Evolutionary conservation across 305 asterid species (phyloP).

Genomic region (Galium porrigens): DNA sequence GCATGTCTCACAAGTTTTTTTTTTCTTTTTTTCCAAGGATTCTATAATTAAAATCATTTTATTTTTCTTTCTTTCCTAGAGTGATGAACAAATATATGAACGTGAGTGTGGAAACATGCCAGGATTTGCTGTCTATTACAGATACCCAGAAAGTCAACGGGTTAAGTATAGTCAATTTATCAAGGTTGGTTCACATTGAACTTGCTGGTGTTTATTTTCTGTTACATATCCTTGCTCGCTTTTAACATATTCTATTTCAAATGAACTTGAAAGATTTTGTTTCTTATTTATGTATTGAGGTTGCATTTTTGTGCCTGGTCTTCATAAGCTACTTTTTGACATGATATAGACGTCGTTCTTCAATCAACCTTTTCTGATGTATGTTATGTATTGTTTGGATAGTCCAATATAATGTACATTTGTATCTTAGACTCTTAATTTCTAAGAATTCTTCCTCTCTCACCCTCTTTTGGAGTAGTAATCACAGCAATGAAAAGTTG

Average conservation of each 20-base stretch:
- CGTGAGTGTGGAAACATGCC: conserved; percentile 99
- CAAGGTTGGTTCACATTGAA: conserved; percentile 39
- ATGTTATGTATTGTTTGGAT: no score
- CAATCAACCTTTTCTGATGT: background rate
- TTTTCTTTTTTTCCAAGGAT: background rate
- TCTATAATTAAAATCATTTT: background rate
- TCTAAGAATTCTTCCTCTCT: no score
- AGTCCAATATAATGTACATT: no score
- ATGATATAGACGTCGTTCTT: background rate
- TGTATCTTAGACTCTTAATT: no score
- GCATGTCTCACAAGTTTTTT: background rate
- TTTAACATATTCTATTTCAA: background rate
- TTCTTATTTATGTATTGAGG: background rate
- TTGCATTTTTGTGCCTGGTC: background rate
- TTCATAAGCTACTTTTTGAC: background rate
- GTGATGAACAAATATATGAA: conserved; percentile 83
- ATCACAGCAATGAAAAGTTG: no score
- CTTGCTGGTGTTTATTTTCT: background rate
- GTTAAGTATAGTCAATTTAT: conserved; percentile 88
- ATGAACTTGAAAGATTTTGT: background rate
- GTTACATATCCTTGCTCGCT: background rate
- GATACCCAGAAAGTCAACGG: conserved; percentile 97
- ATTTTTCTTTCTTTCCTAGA: conserved; percentile 32
- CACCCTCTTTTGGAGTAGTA: no score
- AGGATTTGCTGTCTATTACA: conserved; percentile 93